Evolutionary conservation across 176 grass and related monocot genomes (phyloP), one percentile per base, ranked within the genome.

Genomic region (Avena eriantha): DNA sequence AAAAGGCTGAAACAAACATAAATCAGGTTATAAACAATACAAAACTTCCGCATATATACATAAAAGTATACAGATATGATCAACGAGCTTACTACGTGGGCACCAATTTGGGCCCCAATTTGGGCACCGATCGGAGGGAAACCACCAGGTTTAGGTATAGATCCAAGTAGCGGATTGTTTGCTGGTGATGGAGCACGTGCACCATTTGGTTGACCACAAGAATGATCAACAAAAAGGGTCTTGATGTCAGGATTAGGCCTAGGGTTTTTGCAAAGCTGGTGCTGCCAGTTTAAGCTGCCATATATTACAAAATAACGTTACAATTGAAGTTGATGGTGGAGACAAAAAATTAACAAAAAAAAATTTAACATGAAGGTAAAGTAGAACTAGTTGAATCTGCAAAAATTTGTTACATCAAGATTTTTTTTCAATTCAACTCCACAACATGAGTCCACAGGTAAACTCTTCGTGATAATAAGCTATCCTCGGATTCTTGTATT

Each of bases 201-300:
- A 88, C 97, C 97, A 85, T 99, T 99, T 82, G 92, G 90, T 91
- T 97, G 94, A 59, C 94, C 94, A 79, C 97, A 99, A 43, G 94
- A 93, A 87, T 99, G 97, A 83, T 99, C 97, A 84, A 97, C 92
- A 87, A 99, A 99, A 82, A 99, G 97, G 55, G 97, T 99, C 79
- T 99, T 99, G 85, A 99, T 99, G 87, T 99, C 97, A 85, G 97
- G 97, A 94, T 99, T 99, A 77, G 97, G 87, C 83, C 94, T 92
- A 53, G 97, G 97, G 49, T 99, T 99, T 91, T 99, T 99, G 94
- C 97, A 99, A 76, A 99, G 94, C 64, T 99, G 97, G 68, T 99
- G 97, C 87, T 99, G 97, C 97, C 97, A 99, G 85, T 99, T 99
- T 84, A 99, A 94, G 90, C 97, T 99, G 92, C 63, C 73, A 87